A percentile compares a stretch with the other conserved stretches of the same genome.
phyloP scores from a whole-genome alignment of 2,329 filamentous ascomycete species.

The Colletotrichum trifolii region DNA sequence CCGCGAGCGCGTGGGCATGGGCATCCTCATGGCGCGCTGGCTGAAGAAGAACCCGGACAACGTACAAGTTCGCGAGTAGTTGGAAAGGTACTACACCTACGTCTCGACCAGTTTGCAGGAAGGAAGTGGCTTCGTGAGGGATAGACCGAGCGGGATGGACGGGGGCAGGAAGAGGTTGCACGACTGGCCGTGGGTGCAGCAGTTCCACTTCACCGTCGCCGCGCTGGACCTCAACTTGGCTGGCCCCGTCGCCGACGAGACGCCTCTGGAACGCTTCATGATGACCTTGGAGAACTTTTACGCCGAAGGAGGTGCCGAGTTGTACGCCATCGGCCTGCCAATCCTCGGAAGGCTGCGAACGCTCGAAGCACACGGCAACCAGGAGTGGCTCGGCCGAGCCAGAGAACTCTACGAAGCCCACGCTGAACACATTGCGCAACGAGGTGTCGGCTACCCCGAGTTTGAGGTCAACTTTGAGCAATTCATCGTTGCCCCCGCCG shows the following conservation, averaged over 20 bases:
- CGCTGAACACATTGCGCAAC: background rate
- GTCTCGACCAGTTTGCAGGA: constrained; percentile 29
- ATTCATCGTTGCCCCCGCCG: constrained; percentile 30
- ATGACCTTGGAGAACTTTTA: constrained; percentile 23
- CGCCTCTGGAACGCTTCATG: constrained; percentile 13
- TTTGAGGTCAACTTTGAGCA: constrained; percentile 35
- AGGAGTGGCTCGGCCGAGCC: background rate
- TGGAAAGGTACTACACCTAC: constrained; percentile 17
- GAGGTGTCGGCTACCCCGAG: constrained; percentile 7
- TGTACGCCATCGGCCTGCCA: constrained; percentile 26
- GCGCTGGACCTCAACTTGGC: constrained; percentile 12
- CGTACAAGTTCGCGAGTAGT: background rate
- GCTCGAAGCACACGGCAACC: constrained; percentile 5
- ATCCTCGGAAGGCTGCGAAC: constrained; percentile 15
- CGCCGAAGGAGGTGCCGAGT: constrained; percentile 9
- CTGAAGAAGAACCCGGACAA: background rate
- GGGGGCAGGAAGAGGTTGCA: constrained; percentile 17
- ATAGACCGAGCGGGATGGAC: constrained; percentile 1
- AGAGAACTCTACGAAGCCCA: constrained; percentile 6
- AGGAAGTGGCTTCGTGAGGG: constrained; percentile 6
- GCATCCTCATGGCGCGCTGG: constrained; percentile 27
- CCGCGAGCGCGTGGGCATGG: constrained; percentile 34
- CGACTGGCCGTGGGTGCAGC: constrained; percentile 31
- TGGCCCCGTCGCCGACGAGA: background rate
- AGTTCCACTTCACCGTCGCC: constrained; percentile 25